Base-by-base conservation (phyloP, 1,139 yeast genomes). In the Geotrichum bryndzae region DNA sequence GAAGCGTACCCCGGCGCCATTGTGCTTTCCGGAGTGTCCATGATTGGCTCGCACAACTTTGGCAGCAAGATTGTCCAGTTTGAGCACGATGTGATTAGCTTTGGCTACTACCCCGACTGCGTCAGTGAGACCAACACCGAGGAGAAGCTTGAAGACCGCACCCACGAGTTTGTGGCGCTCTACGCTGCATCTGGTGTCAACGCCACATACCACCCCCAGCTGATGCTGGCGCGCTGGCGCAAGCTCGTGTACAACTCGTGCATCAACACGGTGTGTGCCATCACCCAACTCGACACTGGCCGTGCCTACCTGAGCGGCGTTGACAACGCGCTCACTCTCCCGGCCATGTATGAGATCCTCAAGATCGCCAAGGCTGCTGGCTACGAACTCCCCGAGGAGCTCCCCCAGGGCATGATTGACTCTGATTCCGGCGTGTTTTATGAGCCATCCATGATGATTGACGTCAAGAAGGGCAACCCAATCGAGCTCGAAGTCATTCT, bases 391-490 rank as follows among this genome's bases (percentile, higher is more conserved):
- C 82, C 82, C 11, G 79, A 74, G 48, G 76, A 73, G 4, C 73
- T 77, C 54, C 79, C 80, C 62, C 80, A 83, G 25, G 73, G 69
- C 63, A 83, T 84, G 80, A 73, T 84, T 59, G 82, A 81, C 68
- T 78, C 83, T 53, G 88, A 87, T 63, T 88, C 84, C 67, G 89
- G 88, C 3, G 74, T 79, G 41, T 85, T 83, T 76, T 87, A 85
- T 70, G 75, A 81, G 51, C 94, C 94, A 0, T 86, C 91, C 23
- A 87, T 87, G 91, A 80, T 84, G 66, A 84, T 88, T 15, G 96
- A 88, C 72, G 78, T 81, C 38, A 80, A 88, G 63, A 86, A 87
- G 73, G 84, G 84, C 25, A 87, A 87, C 68, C 84, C 85, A 63
- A 80, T 87, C 69, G 96, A 89, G 73, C 75, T 86, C 59, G 91